Evolutionary conservation across 129 eudicot species (phyloP).

Genomic region (Centrapalus pauciflorus): DNA sequence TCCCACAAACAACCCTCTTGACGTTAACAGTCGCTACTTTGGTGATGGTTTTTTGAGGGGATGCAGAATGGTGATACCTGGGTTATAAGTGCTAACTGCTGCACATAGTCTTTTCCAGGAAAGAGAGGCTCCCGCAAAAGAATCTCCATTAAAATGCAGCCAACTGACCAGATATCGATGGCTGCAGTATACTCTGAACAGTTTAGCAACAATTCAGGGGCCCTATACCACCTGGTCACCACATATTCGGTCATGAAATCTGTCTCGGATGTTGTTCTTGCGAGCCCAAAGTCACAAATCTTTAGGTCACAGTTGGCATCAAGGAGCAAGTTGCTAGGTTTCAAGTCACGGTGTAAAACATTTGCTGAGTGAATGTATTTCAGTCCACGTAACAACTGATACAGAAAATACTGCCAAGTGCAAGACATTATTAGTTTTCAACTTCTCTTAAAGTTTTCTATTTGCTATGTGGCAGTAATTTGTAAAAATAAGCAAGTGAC

Average conservation of each 20-base stretch:
- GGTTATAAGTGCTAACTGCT: constrained; percentile 75
- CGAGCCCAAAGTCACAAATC: constrained; percentile 94
- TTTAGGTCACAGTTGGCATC: constrained; percentile 91
- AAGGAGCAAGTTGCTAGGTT: constrained; percentile 87
- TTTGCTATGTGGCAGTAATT: too few relatives aligned
- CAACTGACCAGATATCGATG: constrained; percentile 94
- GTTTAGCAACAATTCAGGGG: constrained; percentile 81
- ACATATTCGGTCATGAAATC: constrained; percentile 95
- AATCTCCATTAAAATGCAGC: constrained; percentile 91
- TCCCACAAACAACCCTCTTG: too few relatives aligned
- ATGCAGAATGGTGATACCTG: constrained; percentile 48
- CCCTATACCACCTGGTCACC: constrained; percentile 92
- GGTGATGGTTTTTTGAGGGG: background rate
- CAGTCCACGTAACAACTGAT: constrained; percentile 76
- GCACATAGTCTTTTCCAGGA: constrained; percentile 92
- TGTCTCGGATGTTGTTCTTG: constrained; percentile 84
- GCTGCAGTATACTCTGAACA: constrained; percentile 96
- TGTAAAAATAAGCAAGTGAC: too few relatives aligned
- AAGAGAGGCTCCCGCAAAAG: constrained; percentile 74
- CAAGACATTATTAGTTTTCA: background rate
- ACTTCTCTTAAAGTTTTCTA: too few relatives aligned
- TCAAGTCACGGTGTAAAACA: constrained; percentile 87
- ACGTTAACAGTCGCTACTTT: too few relatives aligned
- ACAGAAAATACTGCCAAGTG: constrained; percentile 70
- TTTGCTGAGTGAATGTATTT: constrained; percentile 86